A percentile compares a stretch with the other conserved stretches of the same genome.
These are phyloP conservation scores for Claviceps sp. DNA, from an alignment of 2,329 filamentous ascomycete species.

Conservation along the genomic window DNA sequence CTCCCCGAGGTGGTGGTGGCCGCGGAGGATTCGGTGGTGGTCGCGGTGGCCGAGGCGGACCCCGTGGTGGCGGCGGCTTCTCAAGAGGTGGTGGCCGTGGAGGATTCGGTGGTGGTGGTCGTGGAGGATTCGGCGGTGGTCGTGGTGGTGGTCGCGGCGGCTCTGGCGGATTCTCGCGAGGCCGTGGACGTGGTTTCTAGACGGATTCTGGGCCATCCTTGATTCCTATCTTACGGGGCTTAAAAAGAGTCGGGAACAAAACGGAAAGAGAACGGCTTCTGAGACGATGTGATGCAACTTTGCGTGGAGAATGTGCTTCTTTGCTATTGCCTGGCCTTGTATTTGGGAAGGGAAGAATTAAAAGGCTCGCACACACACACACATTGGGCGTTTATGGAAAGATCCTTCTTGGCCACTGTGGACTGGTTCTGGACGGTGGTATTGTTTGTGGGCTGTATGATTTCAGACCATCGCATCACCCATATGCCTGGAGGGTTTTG, in stretches of 20 bases:
- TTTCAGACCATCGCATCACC: constrained; percentile 1
- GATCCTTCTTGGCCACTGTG: constrained; percentile 4
- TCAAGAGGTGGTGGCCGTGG: constrained; percentile 19
- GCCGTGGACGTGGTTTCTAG: constrained; percentile 21
- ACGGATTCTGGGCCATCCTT: neutral
- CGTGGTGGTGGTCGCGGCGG: constrained; percentile 7
- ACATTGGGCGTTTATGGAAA: constrained; percentile 6
- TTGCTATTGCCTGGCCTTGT: neutral
- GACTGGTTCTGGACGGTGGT: neutral
- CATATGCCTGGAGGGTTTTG: constrained; percentile 1
- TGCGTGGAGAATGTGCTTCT: neutral
- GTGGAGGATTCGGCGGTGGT: constrained; percentile 11
- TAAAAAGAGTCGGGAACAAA: neutral
- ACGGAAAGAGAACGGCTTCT: neutral
- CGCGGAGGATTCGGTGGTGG: constrained; percentile 13
- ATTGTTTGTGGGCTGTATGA: constrained; percentile 1
- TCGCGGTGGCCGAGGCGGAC: constrained; percentile 8
- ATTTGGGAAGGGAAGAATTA: neutral
- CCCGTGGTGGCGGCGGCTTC: constrained; percentile 19
- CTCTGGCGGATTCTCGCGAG: constrained; percentile 28
- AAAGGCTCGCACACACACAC: constrained; percentile 1
- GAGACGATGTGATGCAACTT: constrained; percentile 1
- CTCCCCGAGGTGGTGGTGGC: constrained; percentile 17
- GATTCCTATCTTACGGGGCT: constrained; percentile 4
- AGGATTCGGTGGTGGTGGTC: constrained; percentile 12